Conservation (phyloP, 2,329 filamentous ascomycete genomes). For the Verticillium longisporum region DNA sequence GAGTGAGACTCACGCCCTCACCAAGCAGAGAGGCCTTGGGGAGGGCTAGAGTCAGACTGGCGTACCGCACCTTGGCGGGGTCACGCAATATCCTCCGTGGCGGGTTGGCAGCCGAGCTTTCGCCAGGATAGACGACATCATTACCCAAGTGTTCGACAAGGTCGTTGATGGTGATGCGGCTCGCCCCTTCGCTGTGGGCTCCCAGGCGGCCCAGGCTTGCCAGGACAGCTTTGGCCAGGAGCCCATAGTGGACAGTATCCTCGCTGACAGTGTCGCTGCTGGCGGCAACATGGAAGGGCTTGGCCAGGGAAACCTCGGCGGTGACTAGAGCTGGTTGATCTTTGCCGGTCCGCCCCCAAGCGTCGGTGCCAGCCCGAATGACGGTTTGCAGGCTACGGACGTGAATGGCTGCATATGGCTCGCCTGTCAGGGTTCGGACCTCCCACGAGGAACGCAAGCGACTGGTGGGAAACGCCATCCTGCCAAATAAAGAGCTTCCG, state of each 20-base stretch:
- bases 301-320: constrained; percentile 48
- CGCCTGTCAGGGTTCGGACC: constrained; percentile 30
- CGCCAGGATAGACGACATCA: constrained; percentile 2
- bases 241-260: constrained; percentile 74
- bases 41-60: constrained; percentile 48
- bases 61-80: constrained; percentile 29
- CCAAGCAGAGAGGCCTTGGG: constrained; percentile 66
- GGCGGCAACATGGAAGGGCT: constrained; percentile 51
- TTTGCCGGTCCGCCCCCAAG: constrained; percentile 56
- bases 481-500: background rate
- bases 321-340: constrained; percentile 58
- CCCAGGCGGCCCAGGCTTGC: constrained; percentile 44
- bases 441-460: constrained; percentile 19
- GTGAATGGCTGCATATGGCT: constrained; percentile 46
- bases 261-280: constrained; percentile 51
- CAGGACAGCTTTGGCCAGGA: constrained; percentile 48
- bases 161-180: background rate
- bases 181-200: constrained; percentile 3
- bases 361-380: constrained; percentile 54
- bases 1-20: constrained; percentile 43
- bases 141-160: background rate
- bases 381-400: constrained; percentile 55
- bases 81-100: background rate
- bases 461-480: background rate
- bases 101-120: background rate